A percentile compares a stretch with the other conserved stretches of the same genome.
phyloP scores from a whole-genome alignment of 2,329 filamentous ascomycete species.

The Colletotrichum sp. region DNA sequence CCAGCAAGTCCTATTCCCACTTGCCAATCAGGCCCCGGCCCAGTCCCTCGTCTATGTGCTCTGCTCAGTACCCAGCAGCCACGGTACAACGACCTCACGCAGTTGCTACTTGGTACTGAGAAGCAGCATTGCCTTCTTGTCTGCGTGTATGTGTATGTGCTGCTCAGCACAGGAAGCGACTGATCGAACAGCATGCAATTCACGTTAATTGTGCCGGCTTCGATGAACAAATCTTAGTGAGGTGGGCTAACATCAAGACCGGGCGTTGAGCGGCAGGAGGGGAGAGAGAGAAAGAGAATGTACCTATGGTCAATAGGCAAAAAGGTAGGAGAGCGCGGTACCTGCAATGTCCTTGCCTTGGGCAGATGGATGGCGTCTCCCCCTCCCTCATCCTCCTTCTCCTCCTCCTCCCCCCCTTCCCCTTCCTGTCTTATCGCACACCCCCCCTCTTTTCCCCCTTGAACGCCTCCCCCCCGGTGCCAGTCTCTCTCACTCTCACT shows the following conservation, averaged over 20 bases:
- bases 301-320: not conserved
- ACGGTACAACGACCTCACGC: not conserved
- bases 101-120: not conserved
- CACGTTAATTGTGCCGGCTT: not conserved
- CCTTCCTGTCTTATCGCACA: not conserved
- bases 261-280: not conserved
- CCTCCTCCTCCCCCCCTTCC: not conserved
- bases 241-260: not conserved
- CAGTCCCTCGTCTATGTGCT: not conserved
- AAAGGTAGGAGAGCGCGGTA: not conserved
- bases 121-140: not conserved
- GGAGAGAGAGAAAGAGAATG: not conserved
- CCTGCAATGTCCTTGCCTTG: not conserved
- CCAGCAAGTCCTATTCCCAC: constrained; percentile 7
- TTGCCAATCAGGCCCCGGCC: constrained; percentile 7
- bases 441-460: constrained; percentile 1
- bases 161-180: not conserved
- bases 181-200: not conserved
- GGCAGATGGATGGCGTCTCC: not conserved
- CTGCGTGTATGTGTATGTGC: not conserved
- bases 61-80: not conserved
- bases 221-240: not conserved
- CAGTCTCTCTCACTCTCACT: not conserved
- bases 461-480: constrained; percentile 17
- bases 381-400: not conserved